A percentile compares a stretch with the other conserved stretches of the same genome.
phyloP scores from a whole-genome alignment of 179 eudicot species.

The Beta macrorhiza region DNA sequence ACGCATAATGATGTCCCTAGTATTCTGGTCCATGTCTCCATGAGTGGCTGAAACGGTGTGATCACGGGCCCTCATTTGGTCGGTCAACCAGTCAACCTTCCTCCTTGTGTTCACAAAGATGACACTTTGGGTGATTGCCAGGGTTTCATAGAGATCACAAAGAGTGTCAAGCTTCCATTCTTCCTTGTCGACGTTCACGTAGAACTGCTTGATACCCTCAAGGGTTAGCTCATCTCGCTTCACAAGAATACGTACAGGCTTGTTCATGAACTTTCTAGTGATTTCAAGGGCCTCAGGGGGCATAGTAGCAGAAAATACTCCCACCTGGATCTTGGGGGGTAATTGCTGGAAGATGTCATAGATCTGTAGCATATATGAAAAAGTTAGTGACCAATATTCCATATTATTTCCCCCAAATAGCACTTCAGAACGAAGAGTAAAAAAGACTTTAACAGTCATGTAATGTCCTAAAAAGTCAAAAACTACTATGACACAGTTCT shows the following conservation, averaged over 20 bases:
- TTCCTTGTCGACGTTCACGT: constrained; percentile 49
- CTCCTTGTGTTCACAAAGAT: constrained; percentile 49
- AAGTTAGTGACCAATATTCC: not conserved
- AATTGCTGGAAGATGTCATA: constrained; percentile 48
- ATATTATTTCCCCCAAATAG: not conserved
- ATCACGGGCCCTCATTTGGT: constrained; percentile 45
- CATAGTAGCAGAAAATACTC: constrained; percentile 52
- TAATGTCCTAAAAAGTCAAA: not conserved
- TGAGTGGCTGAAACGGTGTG: constrained; percentile 51
- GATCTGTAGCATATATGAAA: constrained; percentile 24
- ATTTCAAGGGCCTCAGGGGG: constrained; percentile 54
- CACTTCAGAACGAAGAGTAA: not conserved
- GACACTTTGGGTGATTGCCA: constrained; percentile 47
- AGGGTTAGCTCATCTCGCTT: constrained; percentile 52
- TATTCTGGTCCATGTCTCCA: constrained; percentile 53
- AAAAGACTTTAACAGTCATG: too few relatives aligned
- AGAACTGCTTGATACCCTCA: constrained; percentile 51
- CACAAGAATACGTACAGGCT: constrained; percentile 48
- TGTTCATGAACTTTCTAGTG: constrained; percentile 51
- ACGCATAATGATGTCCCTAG: constrained; percentile 44
- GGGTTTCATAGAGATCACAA: constrained; percentile 45
- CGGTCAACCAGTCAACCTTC: constrained; percentile 53
- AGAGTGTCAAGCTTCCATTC: constrained; percentile 52
- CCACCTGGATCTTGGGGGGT: constrained; percentile 48
- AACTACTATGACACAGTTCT: not conserved